Evolutionary conservation across 139 green algal species (phyloP), one percentile per base, ranked within the genome.

Genomic region (Tetraselmis chui): DNA sequence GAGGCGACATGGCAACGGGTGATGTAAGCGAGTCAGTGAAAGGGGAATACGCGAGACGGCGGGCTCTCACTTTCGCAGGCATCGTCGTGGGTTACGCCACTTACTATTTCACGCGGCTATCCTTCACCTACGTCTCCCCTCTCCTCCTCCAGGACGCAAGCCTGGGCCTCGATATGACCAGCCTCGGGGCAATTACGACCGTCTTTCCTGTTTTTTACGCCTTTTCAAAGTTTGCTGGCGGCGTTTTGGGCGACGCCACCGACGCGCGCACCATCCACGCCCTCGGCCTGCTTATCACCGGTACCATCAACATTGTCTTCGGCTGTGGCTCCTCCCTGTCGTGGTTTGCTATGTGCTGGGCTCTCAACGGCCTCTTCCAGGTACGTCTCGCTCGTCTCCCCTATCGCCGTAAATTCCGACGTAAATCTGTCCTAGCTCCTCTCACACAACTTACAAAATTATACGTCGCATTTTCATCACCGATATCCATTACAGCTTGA

Each of bases 41-140:
- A 5, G 45, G 11, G 11, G 45, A 67, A 18, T 67, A 25, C 45
- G 45, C 18, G 45, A 67, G 18, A 18, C 45, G 45, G 11, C 45
- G 45, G 11, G 18, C 5, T 18, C 45, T 67, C 45, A 77, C 74
- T n/a, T 81, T 81, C 22, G 26, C 27, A 2, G 77, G 77, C 31
- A 81, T 81, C 32, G 26, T 58, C 31, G 25, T 77, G 31, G 77
- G 77, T 2, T 81, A 81, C 77, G 77, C 77, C 31, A 29, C 28
- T 2, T 81, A 81, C 28, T 81, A 81, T n/a, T 32, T 81, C 25
- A 81, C 77, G 77, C 31, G 77, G 22, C 67, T 78, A 59, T 76
- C 29, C n/a, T 84, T 84, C 31, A 79, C 75, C 31, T 84, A 84
- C 59, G 75, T 74, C 22, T 28, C 59, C 23, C 58, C 80, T 2